phyloP scores from a whole-genome alignment of 1,284 basidiomycete species.

The Xerocomus nothofagi region DNA sequence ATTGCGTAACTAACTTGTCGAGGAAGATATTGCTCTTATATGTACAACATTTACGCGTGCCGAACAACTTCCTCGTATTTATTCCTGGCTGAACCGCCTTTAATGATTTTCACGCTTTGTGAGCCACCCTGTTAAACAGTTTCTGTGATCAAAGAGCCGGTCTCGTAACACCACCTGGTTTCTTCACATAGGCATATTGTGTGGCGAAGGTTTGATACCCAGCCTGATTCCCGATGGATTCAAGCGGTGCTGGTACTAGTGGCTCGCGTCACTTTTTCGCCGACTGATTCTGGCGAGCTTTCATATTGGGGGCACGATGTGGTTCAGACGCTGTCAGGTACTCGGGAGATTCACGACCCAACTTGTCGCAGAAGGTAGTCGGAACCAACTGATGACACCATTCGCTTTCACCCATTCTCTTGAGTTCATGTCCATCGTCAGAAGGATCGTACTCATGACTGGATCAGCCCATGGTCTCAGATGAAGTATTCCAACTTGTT shows the following conservation, averaged over 20 bases:
- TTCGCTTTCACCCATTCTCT: not conserved
- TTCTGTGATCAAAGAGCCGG: not conserved
- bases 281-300: not conserved
- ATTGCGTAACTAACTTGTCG: not conserved
- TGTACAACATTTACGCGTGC: conserved; percentile 4
- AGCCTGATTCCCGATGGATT: not conserved
- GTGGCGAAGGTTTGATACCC: not conserved
- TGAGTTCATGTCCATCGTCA: conserved; percentile 15
- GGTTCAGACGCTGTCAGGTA: too few relatives aligned
- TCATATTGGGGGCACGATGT: not conserved
- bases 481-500: conserved; percentile 19
- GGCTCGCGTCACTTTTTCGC: not conserved
- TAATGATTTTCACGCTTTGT: not conserved
- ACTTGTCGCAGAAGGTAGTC: too few relatives aligned
- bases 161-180: not conserved
- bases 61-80: conserved; percentile 1
- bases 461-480: conserved; percentile 23
- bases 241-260: not conserved
- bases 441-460: conserved; percentile 18
- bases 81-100: not conserved
- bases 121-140: not conserved
- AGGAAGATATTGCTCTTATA: not conserved
- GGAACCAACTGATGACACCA: too few relatives aligned
- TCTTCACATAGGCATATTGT: not conserved
- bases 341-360: too few relatives aligned